Percentiles rank a stretch among this genome's conserved stretches.
Evolutionary conservation across 2,329 filamentous ascomycete species (phyloP).

Genomic region (Venturia carpophila): DNA sequence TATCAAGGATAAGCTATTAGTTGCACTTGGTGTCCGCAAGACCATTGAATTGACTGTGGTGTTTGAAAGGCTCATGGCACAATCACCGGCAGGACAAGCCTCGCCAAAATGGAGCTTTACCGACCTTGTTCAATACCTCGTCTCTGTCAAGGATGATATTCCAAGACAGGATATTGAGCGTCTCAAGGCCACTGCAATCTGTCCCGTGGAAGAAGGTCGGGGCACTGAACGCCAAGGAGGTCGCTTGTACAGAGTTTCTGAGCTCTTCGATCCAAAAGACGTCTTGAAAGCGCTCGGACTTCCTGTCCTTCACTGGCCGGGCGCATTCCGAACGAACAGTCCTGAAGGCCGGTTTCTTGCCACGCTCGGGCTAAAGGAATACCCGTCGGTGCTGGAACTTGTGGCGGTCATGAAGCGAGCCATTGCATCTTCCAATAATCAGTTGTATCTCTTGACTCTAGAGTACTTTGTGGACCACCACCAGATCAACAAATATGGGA

Average conservation of each 20-base stretch:
- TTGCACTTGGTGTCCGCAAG: conserved; percentile 80
- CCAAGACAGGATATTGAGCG: conserved; percentile 72
- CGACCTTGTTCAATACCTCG: conserved; percentile 87
- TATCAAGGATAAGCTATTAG: conserved; percentile 85
- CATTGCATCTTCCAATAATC: conserved; percentile 43
- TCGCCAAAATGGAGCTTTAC: conserved; percentile 70
- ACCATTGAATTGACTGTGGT: conserved; percentile 92
- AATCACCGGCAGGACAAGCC: conserved; percentile 42
- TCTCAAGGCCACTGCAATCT: conserved; percentile 69
- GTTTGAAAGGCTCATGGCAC: conserved; percentile 68
- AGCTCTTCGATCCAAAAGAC: conserved; percentile 74
- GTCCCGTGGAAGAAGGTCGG: conserved; percentile 59
- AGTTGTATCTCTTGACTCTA: conserved; percentile 61
- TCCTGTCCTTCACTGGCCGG: conserved; percentile 77
- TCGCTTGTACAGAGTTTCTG: conserved; percentile 60
- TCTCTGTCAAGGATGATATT: conserved; percentile 84
- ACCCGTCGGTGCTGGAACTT: conserved; percentile 65
- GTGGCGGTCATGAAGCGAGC: conserved; percentile 66
- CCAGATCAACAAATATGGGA: conserved; percentile 65
- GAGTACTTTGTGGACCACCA: conserved; percentile 77
- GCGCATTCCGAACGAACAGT: conserved; percentile 56
- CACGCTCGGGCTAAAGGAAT: conserved; percentile 62
- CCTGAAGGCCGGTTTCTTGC: conserved; percentile 68
- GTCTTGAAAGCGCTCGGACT: conserved; percentile 61
- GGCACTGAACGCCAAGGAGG: conserved; percentile 20